Evolutionary conservation across 345 rosid genomes (phyloP).

Genomic region (Linum usitatissimum): DNA sequence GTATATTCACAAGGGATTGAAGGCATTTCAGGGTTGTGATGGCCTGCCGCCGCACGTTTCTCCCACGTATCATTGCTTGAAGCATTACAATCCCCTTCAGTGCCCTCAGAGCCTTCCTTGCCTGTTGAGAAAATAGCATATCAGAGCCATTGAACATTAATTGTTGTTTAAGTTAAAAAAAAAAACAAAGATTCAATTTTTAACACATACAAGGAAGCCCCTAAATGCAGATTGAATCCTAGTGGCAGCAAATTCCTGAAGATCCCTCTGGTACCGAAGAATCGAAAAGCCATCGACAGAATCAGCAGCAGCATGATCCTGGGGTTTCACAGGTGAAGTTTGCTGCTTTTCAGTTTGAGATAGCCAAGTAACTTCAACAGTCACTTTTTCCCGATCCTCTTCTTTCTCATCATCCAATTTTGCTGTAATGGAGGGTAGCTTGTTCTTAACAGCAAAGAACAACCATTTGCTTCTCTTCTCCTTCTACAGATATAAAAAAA

Average conservation of each 20-base stretch:
- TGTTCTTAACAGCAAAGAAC: slow-evolving; percentile 34
- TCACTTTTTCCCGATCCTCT: slow-evolving; percentile 38
- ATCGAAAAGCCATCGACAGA: background rate
- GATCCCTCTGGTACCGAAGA: slow-evolving; percentile 17
- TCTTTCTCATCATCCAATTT: slow-evolving; percentile 12
- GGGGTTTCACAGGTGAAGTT: slow-evolving; percentile 9
- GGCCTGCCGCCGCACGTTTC: slow-evolving; percentile 74
- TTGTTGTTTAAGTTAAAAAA: background rate
- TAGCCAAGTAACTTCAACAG: slow-evolving; percentile 41
- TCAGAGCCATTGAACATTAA: background rate
- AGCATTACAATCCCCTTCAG: slow-evolving; percentile 86
- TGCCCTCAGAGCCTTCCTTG: slow-evolving; percentile 82
- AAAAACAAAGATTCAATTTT: slow-evolving; percentile 2
- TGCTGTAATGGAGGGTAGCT: slow-evolving; percentile 24
- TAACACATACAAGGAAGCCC: slow-evolving; percentile 61
- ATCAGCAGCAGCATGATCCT: slow-evolving; percentile 6
- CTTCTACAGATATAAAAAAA: slow-evolving; percentile 21
- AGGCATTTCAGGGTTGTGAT: slow-evolving; percentile 63
- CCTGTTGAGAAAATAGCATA: slow-evolving; percentile 27
- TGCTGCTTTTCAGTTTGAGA: slow-evolving; percentile 21
- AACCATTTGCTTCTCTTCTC: slow-evolving; percentile 63
- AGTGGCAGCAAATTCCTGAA: slow-evolving; percentile 37
- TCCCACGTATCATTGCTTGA: slow-evolving; percentile 79
- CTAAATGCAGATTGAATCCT: slow-evolving; percentile 64
- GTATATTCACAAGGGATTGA: slow-evolving; percentile 74